Base-by-base conservation (phyloP, 176 grass and related monocot genomes). In the Lolium rigidum region DNA sequence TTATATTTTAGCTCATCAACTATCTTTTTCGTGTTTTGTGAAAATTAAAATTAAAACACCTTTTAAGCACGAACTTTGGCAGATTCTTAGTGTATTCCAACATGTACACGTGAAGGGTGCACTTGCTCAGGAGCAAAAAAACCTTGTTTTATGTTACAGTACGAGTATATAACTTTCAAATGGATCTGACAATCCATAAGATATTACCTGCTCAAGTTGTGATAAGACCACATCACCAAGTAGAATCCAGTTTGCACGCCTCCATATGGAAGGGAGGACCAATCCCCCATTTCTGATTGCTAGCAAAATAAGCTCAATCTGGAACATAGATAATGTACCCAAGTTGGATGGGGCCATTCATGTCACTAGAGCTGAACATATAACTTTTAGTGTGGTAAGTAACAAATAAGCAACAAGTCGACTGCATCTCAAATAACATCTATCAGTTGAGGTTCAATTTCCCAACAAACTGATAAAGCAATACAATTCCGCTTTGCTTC, bases 261-360 rank as follows among this genome's bases (percentile, higher is more conserved):
- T 25, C 25, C 10, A 31, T 69, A 35, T 52, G 63, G 16, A 52
- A 68, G 63, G 79, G 10, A 82, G 62, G 25, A 82, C 63, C 46
- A 82, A 69, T 39, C 80, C 79, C 26, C 37, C 46, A 31, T 82
- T 82, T 37, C 80, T 82, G 13, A 82, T 20, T 35, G 80, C 80
- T 20, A 82, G 47, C 63, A 82, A 24, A 82, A 82, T 18, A 54
- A 82, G 80, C 49, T 82, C 80, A 52, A 68, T 11, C 80, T 55
- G 43, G 26, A 26, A 69, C 17, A 82, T 82, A 37, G 62, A 39
- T 37, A 55, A 54, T 63, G 38, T 24, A 55, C 65, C 20, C 9
- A 82, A 82, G 35, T 52, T 69, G 51, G 17, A 69, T 69, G 26
- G 54, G 62, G 35, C 35, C 20, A 81, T 52, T 35, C 80, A 82